phyloP scores from a whole-genome alignment of 2,329 filamentous ascomycete species.

The Lecanicillium sp. region DNA sequence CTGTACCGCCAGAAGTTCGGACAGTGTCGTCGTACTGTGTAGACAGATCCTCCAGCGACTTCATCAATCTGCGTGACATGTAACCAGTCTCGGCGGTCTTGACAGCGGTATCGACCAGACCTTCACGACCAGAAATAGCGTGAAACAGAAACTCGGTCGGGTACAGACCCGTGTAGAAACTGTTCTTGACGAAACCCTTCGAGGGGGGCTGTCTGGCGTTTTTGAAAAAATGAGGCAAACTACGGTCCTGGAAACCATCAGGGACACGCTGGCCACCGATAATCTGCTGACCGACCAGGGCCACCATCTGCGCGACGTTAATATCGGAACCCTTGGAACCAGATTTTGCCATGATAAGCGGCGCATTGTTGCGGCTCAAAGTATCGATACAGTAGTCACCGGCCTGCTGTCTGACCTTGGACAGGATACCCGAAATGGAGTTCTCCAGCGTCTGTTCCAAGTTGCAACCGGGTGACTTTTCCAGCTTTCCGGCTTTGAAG shows the following conservation, averaged over 20 bases:
- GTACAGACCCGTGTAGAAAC: slow-evolving; percentile 87
- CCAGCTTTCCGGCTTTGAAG: slow-evolving; percentile 73
- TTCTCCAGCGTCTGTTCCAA: slow-evolving; percentile 91
- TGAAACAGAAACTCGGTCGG: slow-evolving; percentile 97
- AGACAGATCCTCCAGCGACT: slow-evolving; percentile 90
- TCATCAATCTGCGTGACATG: slow-evolving; percentile 98
- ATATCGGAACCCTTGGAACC: slow-evolving; percentile 96
- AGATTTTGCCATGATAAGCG: slow-evolving; percentile 93
- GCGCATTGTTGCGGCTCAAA: slow-evolving; percentile 85
- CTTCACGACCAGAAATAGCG: slow-evolving; percentile 96
- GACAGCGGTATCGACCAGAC: slow-evolving; percentile 95
- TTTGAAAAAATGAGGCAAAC: slow-evolving; percentile 90
- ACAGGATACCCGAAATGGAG: slow-evolving; percentile 82
- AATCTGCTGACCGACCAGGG: slow-evolving; percentile 95
- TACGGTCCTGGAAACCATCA: slow-evolving; percentile 94
- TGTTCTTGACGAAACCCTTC: slow-evolving; percentile 95
- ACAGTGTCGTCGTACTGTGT: slow-evolving; percentile 93
- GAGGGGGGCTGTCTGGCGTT: slow-evolving; percentile 86
- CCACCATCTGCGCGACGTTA: slow-evolving; percentile 99
- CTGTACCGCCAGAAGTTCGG: slow-evolving; percentile 76
- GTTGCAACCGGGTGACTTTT: slow-evolving; percentile 83
- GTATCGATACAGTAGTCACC: slow-evolving; percentile 87
- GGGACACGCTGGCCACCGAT: slow-evolving; percentile 88
- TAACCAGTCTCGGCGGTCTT: slow-evolving; percentile 99
- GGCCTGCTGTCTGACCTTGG: slow-evolving; percentile 83